These are phyloP conservation scores for Chalciporus chontae DNA, from an alignment of 768 basidiomycete species.

Conservation along the genomic window DNA sequence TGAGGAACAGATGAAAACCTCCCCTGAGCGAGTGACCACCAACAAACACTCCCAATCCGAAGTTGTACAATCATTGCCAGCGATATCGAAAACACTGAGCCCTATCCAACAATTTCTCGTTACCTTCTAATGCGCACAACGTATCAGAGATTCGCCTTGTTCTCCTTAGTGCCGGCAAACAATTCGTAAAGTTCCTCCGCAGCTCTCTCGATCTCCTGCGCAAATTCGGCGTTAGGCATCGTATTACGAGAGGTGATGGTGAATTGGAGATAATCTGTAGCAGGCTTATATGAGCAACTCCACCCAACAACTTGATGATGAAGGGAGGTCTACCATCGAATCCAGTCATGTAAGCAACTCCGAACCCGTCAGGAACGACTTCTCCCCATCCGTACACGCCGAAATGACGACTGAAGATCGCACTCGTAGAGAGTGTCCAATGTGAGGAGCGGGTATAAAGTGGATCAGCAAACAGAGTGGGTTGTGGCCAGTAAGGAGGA, in stretches of 20 bases:
- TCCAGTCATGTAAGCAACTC: conserved; percentile 93
- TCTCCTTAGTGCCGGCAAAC: conserved; percentile 25
- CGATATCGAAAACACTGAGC: no score
- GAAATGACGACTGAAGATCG: conserved; percentile 83
- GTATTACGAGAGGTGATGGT: conserved; percentile 84
- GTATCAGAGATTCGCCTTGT: conserved; percentile 20
- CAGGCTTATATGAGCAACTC: conserved; percentile 1
- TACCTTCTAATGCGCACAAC: background rate
- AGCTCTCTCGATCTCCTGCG: conserved; percentile 61
- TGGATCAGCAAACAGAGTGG: conserved; percentile 73
- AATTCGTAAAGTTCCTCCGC: conserved; percentile 71
- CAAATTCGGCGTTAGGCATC: conserved; percentile 76
- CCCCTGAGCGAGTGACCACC: no score
- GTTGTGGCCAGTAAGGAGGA: conserved; percentile 57
- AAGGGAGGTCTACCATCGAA: conserved; percentile 53
- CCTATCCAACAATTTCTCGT: no score
- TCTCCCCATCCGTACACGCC: conserved; percentile 92
- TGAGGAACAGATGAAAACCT: no score
- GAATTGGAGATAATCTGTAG: conserved; percentile 73
- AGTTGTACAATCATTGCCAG: no score
- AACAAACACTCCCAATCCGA: no score
- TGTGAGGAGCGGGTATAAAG: conserved; percentile 66
- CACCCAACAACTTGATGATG: background rate
- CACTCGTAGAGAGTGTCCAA: conserved; percentile 90
- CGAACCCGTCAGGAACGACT: conserved; percentile 92